Conservation (phyloP, 805 yeast genomes). For the Saccharomycopsis selenospora region DNA sequence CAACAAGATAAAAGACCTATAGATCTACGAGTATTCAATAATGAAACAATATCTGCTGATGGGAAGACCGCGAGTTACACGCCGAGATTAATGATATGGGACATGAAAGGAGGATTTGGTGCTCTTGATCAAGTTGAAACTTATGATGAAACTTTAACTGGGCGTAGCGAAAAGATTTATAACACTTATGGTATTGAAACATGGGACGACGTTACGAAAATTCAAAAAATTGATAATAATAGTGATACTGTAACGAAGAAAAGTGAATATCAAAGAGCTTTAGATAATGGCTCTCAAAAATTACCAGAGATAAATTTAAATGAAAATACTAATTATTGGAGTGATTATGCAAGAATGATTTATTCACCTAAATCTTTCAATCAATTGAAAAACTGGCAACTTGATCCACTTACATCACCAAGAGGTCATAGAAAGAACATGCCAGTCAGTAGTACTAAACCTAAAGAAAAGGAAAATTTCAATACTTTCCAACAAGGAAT, state of each 20-base stretch:
- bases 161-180: conserved; percentile 31
- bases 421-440: conserved; percentile 25
- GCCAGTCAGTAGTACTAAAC: conserved; percentile 12
- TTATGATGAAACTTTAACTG: conserved; percentile 30
- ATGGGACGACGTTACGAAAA: conserved; percentile 12
- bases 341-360: conserved; percentile 66
- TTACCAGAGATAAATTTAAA: conserved; percentile 26
- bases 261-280: conserved; percentile 54
- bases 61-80: conserved; percentile 50
- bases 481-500: conserved; percentile 47
- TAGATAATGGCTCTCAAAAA: conserved; percentile 41
- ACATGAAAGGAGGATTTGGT: conserved; percentile 70
- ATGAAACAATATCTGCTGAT: conserved; percentile 32
- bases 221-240: conserved; percentile 26
- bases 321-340: conserved; percentile 58
- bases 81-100: conserved; percentile 85
- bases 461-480: conserved; percentile 30
- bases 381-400: conserved; percentile 53
- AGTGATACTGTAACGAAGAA: conserved; percentile 35
- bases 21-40: conserved; percentile 43
- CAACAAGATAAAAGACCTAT: conserved; percentile 24
- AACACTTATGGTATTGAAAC: conserved; percentile 25
- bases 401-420: conserved; percentile 32
- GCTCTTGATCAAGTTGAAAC: conserved; percentile 51
- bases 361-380: conserved; percentile 55